Percentiles rank a stretch among this genome's conserved stretches.
These are phyloP conservation scores for Cystobasidium pallidum DNA, from an alignment of 1,284 basidiomycete genomes.

Conservation along the genomic window DNA sequence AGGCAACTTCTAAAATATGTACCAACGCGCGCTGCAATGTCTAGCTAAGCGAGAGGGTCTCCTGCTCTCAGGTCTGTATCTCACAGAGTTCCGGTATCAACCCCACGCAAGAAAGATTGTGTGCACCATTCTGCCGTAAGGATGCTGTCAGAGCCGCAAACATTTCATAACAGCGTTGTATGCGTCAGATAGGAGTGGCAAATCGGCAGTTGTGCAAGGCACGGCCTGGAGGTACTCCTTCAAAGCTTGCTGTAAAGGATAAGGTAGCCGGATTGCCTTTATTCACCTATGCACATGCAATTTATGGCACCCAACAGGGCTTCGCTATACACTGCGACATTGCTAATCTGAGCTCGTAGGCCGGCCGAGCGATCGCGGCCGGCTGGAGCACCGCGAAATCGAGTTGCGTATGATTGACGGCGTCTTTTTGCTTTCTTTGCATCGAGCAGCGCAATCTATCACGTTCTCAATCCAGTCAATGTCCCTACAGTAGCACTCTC, in stretches of 20 bases:
- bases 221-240: no score
- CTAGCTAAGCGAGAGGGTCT: background rate
- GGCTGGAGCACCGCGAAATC: background rate
- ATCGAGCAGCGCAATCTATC: no score
- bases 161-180: no score
- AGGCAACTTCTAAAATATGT: constrained; percentile 25
- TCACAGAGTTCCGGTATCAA: constrained; percentile 55
- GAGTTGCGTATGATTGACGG: background rate
- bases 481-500: background rate
- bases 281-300: no score
- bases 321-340: no score
- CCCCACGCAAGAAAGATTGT: constrained; percentile 56
- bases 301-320: no score
- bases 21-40: no score
- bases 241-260: no score
- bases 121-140: constrained; percentile 54
- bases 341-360: background rate
- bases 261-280: no score
- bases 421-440: background rate
- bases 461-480: background rate
- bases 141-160: no score
- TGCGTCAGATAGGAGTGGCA: no score
- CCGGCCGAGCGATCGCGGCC: constrained; percentile 8
- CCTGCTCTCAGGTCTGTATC: constrained; percentile 50
- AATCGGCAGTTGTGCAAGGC: no score